Conservation (phyloP, 352 stramenopile species). For the Elongisporangium senticosum region DNA sequence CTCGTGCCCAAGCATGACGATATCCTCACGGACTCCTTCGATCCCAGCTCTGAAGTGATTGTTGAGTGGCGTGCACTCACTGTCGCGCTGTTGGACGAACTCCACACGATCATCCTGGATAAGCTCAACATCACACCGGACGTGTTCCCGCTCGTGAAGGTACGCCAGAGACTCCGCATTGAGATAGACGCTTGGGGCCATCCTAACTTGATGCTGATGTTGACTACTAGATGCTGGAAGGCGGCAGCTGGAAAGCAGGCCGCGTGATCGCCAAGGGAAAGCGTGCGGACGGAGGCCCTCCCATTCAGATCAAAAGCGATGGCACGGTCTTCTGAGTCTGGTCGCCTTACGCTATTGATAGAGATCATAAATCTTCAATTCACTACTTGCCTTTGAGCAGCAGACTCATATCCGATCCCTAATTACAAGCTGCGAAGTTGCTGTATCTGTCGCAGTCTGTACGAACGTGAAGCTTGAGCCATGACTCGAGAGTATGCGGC, state of each 20-base stretch:
- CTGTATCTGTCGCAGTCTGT: too few species aligned
- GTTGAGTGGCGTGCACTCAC: conserved; percentile 84
- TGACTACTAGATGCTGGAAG: conserved; percentile 63
- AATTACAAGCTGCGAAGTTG: too few species aligned
- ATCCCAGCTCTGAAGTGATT: conserved; percentile 70
- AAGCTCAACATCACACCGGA: conserved; percentile 64
- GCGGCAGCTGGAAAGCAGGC: conserved; percentile 81
- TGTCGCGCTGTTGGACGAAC: conserved; percentile 71
- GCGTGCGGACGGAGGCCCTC: conserved; percentile 55
- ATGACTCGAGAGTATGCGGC: too few species aligned
- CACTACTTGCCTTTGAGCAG: too few species aligned
- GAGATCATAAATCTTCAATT: too few species aligned
- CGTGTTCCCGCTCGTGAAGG: conserved; percentile 81
- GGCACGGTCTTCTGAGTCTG: conserved; percentile 75
- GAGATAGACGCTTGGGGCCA: background rate
- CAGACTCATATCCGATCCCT: too few species aligned
- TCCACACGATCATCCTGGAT: conserved; percentile 60
- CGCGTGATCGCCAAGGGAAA: conserved; percentile 78
- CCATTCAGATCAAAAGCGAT: conserved; percentile 85
- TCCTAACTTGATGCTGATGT: conserved; percentile 2
- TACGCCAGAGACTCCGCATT: conserved; percentile 8
- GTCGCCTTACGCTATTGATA: background rate
- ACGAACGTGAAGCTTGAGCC: too few species aligned
- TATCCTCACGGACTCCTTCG: conserved; percentile 53
- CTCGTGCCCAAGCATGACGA: conserved; percentile 54